Evolutionary conservation across 305 asterid species (phyloP).

Genomic region (Fraxinus latifolia): DNA sequence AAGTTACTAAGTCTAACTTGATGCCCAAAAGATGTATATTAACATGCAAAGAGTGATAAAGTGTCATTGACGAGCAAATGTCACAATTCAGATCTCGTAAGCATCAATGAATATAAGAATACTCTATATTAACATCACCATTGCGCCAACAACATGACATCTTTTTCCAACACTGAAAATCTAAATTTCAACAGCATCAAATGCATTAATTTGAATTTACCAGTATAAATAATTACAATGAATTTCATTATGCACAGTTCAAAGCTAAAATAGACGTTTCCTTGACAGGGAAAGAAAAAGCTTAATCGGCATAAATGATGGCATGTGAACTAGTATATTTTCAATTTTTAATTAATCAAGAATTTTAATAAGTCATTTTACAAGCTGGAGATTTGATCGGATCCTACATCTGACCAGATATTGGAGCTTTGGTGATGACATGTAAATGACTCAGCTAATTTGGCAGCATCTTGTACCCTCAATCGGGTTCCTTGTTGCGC

Average conservation of each 20-base stretch:
- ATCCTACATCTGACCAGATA: constrained; percentile 60
- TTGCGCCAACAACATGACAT: background rate
- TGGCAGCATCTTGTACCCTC: constrained; percentile 66
- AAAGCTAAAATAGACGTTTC: constrained; percentile 18
- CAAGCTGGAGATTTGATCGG: constrained; percentile 82
- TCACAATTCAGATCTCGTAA: background rate
- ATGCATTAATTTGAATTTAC: constrained; percentile 21
- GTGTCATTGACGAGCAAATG: background rate
- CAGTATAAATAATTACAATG: constrained; percentile 19
- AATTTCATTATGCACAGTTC: constrained; percentile 26
- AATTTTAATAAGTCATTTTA: constrained; percentile 18
- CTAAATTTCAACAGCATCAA: background rate
- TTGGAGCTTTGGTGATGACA: constrained; percentile 42
- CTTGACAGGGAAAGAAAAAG: background rate
- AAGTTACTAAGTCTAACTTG: background rate
- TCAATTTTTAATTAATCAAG: background rate
- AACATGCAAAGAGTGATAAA: background rate
- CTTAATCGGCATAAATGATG: constrained; percentile 6
- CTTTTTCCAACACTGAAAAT: background rate
- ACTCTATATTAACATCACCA: background rate
- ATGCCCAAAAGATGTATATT: background rate
- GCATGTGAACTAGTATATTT: constrained; percentile 2
- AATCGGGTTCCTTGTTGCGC: constrained; percentile 93
- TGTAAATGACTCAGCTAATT: constrained; percentile 57
- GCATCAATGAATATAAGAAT: background rate